Evolutionary conservation across 2,329 filamentous ascomycete species (phyloP).

Genomic region (Metarhizium humberi): DNA sequence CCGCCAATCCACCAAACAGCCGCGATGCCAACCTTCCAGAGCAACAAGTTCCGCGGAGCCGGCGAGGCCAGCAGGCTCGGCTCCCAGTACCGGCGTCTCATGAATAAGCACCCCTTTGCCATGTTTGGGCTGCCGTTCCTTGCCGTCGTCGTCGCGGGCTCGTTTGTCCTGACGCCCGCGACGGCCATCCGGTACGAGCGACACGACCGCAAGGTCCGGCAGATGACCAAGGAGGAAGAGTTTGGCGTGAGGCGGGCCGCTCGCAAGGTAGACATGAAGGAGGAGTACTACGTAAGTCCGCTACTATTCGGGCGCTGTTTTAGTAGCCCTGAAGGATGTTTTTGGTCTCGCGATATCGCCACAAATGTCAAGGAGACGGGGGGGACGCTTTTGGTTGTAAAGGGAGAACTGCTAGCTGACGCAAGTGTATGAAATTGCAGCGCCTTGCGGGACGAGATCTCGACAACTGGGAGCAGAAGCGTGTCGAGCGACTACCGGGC

Average conservation of each 20-base stretch:
- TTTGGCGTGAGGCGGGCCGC: conserved; percentile 66
- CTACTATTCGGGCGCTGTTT: neutral
- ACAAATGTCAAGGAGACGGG: too few species aligned
- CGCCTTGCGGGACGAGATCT: conserved; percentile 67
- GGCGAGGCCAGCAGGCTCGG: conserved; percentile 61
- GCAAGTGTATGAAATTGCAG: conserved; percentile 9
- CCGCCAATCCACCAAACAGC: too few species aligned
- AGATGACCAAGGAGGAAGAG: conserved; percentile 78
- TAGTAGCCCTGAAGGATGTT: too few species aligned
- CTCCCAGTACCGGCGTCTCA: conserved; percentile 63
- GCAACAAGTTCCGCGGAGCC: conserved; percentile 61
- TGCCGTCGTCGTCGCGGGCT: conserved; percentile 78
- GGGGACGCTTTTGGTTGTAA: too few species aligned
- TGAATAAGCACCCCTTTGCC: conserved; percentile 76
- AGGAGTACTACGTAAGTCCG: conserved; percentile 72
- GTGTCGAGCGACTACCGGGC: conserved; percentile 80
- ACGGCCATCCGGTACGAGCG: conserved; percentile 91
- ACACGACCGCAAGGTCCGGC: conserved; percentile 80
- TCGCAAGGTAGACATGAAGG: conserved; percentile 68
- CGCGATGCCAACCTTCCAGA: conserved; percentile 46
- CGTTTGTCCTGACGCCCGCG: conserved; percentile 88
- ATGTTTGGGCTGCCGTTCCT: conserved; percentile 94
- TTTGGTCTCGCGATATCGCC: too few species aligned
- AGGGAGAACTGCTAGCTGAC: neutral
- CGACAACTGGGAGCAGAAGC: conserved; percentile 94